A percentile compares a stretch with the other conserved stretches of the same genome.
These are phyloP conservation scores for Primulina huaijiensis DNA, from an alignment of 257 asterid species.

Conservation along the genomic window DNA sequence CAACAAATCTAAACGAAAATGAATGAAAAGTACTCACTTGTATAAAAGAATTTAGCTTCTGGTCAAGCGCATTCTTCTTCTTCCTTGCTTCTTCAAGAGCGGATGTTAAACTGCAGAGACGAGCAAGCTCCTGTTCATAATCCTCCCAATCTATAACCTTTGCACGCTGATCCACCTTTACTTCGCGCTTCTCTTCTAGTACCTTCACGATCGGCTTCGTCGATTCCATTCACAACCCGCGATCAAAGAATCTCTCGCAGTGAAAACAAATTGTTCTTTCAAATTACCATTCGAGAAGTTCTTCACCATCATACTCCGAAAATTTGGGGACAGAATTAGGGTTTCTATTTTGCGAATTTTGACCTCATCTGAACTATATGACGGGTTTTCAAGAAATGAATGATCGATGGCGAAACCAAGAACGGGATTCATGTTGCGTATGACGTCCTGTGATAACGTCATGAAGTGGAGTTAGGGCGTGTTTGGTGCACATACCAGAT, in stretches of 20 bases:
- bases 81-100: slow-evolving; percentile 65
- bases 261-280: slow-evolving; percentile 21
- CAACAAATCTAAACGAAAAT: neutral
- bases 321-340: slow-evolving; percentile 32
- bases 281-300: slow-evolving; percentile 33
- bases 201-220: slow-evolving; percentile 42
- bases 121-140: slow-evolving; percentile 79
- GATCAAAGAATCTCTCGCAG: slow-evolving; percentile 22
- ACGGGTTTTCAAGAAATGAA: too few relatives aligned
- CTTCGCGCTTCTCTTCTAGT: slow-evolving; percentile 32
- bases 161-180: slow-evolving; percentile 35
- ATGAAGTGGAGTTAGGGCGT: too few relatives aligned
- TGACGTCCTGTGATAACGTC: too few relatives aligned
- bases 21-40: slow-evolving; percentile 36
- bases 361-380: slow-evolving; percentile 23
- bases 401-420: too few relatives aligned
- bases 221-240: slow-evolving; percentile 49
- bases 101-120: slow-evolving; percentile 75
- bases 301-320: slow-evolving; percentile 45
- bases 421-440: too few relatives aligned
- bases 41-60: slow-evolving; percentile 56
- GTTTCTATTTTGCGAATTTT: slow-evolving; percentile 30
- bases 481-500: too few relatives aligned
- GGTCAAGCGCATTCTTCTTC: slow-evolving; percentile 52
- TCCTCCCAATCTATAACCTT: slow-evolving; percentile 83